phyloP scores from a whole-genome alignment of 768 basidiomycete species.

The Hygrocybe coccinea region DNA sequence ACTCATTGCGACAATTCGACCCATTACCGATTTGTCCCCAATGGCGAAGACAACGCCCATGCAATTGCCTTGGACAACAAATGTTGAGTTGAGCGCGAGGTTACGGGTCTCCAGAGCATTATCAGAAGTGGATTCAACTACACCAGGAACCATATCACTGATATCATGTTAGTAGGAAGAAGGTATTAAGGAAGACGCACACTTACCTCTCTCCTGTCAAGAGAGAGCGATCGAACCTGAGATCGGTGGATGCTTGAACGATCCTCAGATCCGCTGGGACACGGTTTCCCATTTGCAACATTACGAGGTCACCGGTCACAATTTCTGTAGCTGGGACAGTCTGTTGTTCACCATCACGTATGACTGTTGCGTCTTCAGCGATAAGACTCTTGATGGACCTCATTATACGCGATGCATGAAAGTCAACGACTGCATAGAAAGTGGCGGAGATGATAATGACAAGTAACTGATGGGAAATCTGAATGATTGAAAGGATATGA shows the following conservation, averaged over 20 bases:
- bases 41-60: slow-evolving; percentile 49
- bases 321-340: slow-evolving; percentile 56
- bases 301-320: slow-evolving; percentile 62
- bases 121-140: slow-evolving; percentile 41
- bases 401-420: slow-evolving; percentile 46
- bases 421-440: slow-evolving; percentile 51
- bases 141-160: slow-evolving; percentile 1
- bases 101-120: slow-evolving; percentile 46
- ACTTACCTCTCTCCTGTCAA: slow-evolving; percentile 60
- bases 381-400: slow-evolving; percentile 55
- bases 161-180: slow-evolving; percentile 42
- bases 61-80: slow-evolving; percentile 64
- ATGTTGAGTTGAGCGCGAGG: slow-evolving; percentile 61
- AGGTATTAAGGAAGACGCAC: slow-evolving; percentile 54
- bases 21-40: slow-evolving; percentile 45
- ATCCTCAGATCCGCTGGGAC: slow-evolving; percentile 62
- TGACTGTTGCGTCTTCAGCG: slow-evolving; percentile 54
- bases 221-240: slow-evolving; percentile 69
- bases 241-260: slow-evolving; percentile 52
- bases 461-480: slow-evolving; percentile 27
- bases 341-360: slow-evolving; percentile 52
- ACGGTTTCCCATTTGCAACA: slow-evolving; percentile 62
- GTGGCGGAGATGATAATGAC: slow-evolving; percentile 40
- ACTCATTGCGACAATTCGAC: slow-evolving; percentile 18
- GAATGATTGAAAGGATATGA: neutral